Evolutionary conservation across 441 rosid species (phyloP), one percentile per base, ranked within the genome.

Genomic region (Populus trichocarpa): DNA sequence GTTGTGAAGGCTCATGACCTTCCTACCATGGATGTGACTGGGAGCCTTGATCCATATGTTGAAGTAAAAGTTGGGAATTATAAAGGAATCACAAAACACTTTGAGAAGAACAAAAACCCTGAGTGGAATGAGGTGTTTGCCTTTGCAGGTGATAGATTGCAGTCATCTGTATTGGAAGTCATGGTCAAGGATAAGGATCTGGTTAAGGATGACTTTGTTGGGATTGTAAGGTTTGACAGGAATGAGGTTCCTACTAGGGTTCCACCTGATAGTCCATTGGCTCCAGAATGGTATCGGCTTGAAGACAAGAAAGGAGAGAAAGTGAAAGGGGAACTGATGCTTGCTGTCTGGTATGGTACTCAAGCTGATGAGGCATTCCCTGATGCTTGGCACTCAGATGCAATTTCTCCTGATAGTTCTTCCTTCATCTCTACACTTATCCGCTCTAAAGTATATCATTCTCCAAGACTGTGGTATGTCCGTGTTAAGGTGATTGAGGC

Each of bases 341-440:
- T 92, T 35, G 91, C 97, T 25, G 94, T 96, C 77, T 96, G 99
- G 99, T 88, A 85, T 74, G 96, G 99, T 69, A 94, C 99, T 8
- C 99, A 96, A 81, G 98, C 98, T 16, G 98, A 96, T 35, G 99
- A 94, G 85, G 93, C 98, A 53, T 96, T 91, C 77, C 86, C 98
- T 61, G 95, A 94, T 75, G 98, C 98, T 73, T 90, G 89, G 84
- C 94, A 92, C 74, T 93, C 98, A 1, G 98, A 96, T 86, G 87
- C 96, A 70, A 76, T 89, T 79, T 74, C 84, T 74, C 88, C 95
- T 25, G 92, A 91, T 69, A 72, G 86, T 71, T 75, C 90, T 75
- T 75, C 91, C 6, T 16, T 69, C 50, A 65, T 80, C 66, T 86
- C 90, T 8, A 30, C 89, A 5, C 91, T 87, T 53, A 81, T 89